Conservation (phyloP, 305 asterid genomes). For the Solanum hybrid region DNA sequence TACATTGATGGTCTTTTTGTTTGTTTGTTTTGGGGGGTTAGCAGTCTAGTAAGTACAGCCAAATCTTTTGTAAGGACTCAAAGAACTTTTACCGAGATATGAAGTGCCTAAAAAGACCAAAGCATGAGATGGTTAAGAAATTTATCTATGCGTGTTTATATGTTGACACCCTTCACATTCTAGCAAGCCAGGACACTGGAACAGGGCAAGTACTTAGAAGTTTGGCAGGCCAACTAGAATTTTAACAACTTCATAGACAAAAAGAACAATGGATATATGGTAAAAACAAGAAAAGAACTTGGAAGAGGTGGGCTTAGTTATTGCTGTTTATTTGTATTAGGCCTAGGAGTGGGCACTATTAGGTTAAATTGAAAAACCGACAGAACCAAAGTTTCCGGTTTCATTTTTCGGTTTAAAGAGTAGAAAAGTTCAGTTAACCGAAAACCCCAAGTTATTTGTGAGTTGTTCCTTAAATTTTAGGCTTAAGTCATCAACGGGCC, state of each 20-base stretch:
- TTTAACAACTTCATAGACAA: not conserved
- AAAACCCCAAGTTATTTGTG: not conserved
- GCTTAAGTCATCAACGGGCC: not conserved
- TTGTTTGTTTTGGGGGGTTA: not conserved
- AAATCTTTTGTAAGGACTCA: not conserved
- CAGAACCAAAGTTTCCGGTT: not conserved
- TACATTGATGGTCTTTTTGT: not conserved
- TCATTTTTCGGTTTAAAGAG: not conserved
- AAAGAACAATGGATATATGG: not conserved
- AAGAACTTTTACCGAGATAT: not conserved
- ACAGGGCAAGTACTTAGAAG: not conserved
- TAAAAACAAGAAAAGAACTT: not conserved
- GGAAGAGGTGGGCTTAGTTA: not conserved
- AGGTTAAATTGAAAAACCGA: not conserved
- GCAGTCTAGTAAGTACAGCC: not conserved
- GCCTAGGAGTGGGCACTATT: not conserved
- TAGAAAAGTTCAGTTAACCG: not conserved
- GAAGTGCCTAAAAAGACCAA: not conserved
- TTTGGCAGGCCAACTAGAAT: not conserved
- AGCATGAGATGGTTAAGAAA: not conserved
- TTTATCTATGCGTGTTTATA: not conserved
- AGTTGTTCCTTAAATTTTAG: not conserved
- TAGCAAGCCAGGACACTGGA: not conserved
- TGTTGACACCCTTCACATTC: not conserved
- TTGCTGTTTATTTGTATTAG: not conserved